A percentile compares a stretch with the other conserved stretches of the same genome.
Evolutionary conservation across 1,284 basidiomycete genomes (phyloP).

Genomic region (Phenoliferia sp.): DNA sequence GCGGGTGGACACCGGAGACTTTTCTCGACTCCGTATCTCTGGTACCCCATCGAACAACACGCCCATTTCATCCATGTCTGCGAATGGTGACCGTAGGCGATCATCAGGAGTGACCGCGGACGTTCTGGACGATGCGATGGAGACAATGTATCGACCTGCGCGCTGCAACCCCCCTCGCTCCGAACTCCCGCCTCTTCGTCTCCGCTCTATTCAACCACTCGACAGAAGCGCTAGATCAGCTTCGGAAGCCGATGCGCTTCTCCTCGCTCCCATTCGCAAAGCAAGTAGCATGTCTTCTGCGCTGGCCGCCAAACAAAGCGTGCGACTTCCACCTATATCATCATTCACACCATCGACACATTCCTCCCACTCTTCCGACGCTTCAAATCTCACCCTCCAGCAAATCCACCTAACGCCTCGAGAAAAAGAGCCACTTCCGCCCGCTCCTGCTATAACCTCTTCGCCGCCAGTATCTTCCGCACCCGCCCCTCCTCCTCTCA

Average conservation of each 20-base stretch:
- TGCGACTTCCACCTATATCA: not conserved
- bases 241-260: slow-evolving; percentile 1
- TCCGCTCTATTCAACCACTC: not conserved
- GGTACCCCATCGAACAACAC: not conserved
- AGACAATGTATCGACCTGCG: slow-evolving; percentile 16
- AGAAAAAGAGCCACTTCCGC: too few species aligned
- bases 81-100: too few species aligned
- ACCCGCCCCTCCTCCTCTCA: too few species aligned
- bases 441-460: too few species aligned
- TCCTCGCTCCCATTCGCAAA: not conserved
- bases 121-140: slow-evolving; percentile 29
- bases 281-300: not conserved
- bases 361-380: too few species aligned
- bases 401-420: too few species aligned
- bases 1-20: not conserved
- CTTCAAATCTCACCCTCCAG: too few species aligned
- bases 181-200: not conserved
- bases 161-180: not conserved
- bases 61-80: not conserved
- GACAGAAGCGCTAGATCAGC: not conserved
- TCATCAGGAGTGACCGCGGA: slow-evolving; percentile 1
- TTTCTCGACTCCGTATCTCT: slow-evolving; percentile 6
- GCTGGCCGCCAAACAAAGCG: not conserved
- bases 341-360: too few species aligned
- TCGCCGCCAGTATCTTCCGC: too few species aligned